Conservation (phyloP, 2,329 filamentous ascomycete species). For the Bipolaris bicolor region DNA sequence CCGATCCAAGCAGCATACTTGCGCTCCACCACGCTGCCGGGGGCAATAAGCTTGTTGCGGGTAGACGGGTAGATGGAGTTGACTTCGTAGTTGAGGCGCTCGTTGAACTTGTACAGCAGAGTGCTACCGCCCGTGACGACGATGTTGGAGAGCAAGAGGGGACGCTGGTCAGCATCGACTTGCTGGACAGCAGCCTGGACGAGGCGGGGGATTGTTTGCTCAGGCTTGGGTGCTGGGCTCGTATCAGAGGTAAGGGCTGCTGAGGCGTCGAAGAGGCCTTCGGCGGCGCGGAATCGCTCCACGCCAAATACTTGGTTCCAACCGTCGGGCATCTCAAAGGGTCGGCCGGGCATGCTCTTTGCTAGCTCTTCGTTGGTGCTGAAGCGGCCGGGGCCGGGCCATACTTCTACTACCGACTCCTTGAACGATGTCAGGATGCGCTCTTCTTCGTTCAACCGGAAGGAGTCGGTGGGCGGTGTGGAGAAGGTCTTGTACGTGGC, state of each 20-base stretch:
- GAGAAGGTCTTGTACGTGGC: constrained; percentile 74
- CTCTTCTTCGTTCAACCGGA: constrained; percentile 86
- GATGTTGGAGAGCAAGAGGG: constrained; percentile 83
- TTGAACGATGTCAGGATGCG: constrained; percentile 95
- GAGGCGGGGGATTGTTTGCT: constrained; percentile 82
- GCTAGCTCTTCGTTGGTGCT: constrained; percentile 75
- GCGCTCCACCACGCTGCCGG: constrained; percentile 83
- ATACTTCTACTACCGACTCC: constrained; percentile 93
- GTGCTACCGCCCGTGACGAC: constrained; percentile 90
- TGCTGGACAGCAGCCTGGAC: constrained; percentile 77
- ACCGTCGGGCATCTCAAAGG: constrained; percentile 97
- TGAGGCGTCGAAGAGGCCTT: constrained; percentile 89
- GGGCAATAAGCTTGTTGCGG: constrained; percentile 85
- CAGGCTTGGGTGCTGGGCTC: constrained; percentile 64
- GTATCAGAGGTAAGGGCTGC: constrained; percentile 66
- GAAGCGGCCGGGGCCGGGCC: constrained; percentile 79
- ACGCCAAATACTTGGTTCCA: constrained; percentile 93
- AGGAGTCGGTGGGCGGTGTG: constrained; percentile 68
- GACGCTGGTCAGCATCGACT: constrained; percentile 87
- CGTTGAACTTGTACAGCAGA: constrained; percentile 88
- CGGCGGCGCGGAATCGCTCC: constrained; percentile 83
- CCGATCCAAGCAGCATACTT: constrained; percentile 96
- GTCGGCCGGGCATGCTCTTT: constrained; percentile 74
- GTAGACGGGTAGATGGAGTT: constrained; percentile 81
- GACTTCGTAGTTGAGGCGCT: constrained; percentile 86